Base-by-base conservation (phyloP, 441 rosid genomes). In the Euphorbia corollata region DNA sequence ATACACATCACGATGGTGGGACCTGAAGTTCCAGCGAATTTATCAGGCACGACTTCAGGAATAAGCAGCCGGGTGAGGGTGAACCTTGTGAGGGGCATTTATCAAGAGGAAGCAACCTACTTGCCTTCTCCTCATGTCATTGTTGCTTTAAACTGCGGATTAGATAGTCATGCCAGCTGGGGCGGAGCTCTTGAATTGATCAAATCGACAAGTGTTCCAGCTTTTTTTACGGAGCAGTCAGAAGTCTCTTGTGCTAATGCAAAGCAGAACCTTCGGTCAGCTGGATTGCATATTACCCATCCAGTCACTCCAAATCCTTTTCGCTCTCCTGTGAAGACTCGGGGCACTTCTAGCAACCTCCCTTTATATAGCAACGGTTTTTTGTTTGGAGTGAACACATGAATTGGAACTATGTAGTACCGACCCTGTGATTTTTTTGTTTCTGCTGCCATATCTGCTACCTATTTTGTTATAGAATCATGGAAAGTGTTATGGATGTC, bases 1-100 rank as follows among this genome's bases (percentile, higher is more conserved):
- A 73, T 80, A 72, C 82, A 80, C 56, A 71, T 80, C 62, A 81
- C 76, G 39, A 80, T 83, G 84, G 81, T 78, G 11, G 84, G 86
- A 55, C 82, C 84, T 12, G 82, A 82, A 67, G 84, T 78, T 56
- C 81, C 84, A 0, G 76, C 73, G 9, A 76, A 67, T 71, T 73
- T 80, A 55, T 80, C 84, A 1, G 81, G 83, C n/a, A 78, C 81
- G 38, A 80, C 84, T 63, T 80, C 75, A 30, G 86, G 86, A 66
- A 78, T 76, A 61, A 78, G 79, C 61, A 78, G 79, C 65, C 63
- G 83, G 54, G 81, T 76, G 30, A 80, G 82, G 76, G 81, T 83
- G 73, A 76, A 83, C 69, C 77, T 80, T 22, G 74, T 80, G 60
- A 75, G 75, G 41, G 84, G 83, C 34, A 63, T 80, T 74, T 80